Percentiles rank a stretch among this genome's conserved stretches.
Conservation (phyloP, 2,329 filamentous ascomycete species). For the Thelonectria olida region DNA sequence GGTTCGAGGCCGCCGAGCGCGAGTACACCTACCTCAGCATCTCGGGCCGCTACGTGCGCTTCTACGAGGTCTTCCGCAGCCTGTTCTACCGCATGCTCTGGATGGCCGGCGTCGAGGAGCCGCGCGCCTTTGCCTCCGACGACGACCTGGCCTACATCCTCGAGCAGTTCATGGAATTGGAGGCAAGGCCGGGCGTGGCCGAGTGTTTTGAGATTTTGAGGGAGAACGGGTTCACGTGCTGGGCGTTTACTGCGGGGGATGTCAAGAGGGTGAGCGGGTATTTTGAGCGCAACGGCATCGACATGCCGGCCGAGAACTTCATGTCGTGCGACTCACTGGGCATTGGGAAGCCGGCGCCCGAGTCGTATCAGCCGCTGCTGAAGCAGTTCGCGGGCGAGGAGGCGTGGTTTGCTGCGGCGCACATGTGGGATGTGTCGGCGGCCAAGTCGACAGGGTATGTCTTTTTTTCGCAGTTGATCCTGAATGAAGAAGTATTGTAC, state of each 20-base stretch:
- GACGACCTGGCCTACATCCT: conserved; percentile 53
- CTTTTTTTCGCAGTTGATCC: not conserved
- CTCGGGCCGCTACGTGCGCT: conserved; percentile 53
- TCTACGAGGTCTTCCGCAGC: conserved; percentile 51
- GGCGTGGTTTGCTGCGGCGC: conserved; percentile 67
- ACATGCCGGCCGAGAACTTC: conserved; percentile 61
- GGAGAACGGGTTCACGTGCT: conserved; percentile 59
- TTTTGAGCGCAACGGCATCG: conserved; percentile 57
- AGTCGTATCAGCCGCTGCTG: conserved; percentile 55
- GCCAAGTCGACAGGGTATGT: conserved; percentile 56
- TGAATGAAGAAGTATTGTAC: not conserved
- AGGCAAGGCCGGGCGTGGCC: conserved; percentile 49
- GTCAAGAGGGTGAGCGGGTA: conserved; percentile 59
- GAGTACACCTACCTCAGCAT: conserved; percentile 61
- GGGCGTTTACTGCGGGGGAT: conserved; percentile 64
- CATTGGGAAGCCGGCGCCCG: conserved; percentile 59
- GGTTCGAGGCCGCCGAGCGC: conserved; percentile 57
- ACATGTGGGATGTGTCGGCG: conserved; percentile 67
- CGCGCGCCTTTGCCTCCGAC: conserved; percentile 51
- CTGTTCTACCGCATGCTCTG: conserved; percentile 60
- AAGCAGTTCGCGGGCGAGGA: conserved; percentile 51
- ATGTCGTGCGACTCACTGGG: conserved; percentile 59
- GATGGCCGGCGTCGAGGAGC: conserved; percentile 54
- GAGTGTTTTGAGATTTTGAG: conserved; percentile 55
- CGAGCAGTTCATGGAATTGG: conserved; percentile 47